Conservation (phyloP, 495 filamentous ascomycete species). For the Schizothecium vesticola region DNA sequence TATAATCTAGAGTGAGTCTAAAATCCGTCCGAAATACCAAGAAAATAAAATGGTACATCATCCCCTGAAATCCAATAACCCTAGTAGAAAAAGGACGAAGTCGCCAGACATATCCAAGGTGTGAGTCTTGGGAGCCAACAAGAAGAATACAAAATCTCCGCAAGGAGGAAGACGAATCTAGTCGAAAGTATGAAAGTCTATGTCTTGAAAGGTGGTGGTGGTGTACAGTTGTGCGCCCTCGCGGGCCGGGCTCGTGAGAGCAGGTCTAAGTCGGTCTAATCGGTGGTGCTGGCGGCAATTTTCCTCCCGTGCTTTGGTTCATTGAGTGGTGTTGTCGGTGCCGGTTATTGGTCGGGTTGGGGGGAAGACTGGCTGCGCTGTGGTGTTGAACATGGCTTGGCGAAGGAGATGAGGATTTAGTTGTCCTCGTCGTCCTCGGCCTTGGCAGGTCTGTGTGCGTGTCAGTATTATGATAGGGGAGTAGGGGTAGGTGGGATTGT, state of each 20-base stretch:
- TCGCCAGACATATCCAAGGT: not conserved
- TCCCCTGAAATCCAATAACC: not conserved
- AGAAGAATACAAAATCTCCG: not conserved
- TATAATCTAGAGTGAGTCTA: not conserved
- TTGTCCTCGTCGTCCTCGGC: slow-evolving; percentile 30
- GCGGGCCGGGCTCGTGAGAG: not conserved
- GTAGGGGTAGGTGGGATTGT: not conserved
- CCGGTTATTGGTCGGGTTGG: slow-evolving; percentile 8
- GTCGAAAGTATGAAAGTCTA: not conserved
- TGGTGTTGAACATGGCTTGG: not conserved
- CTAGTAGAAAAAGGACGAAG: not conserved
- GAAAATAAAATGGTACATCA: not conserved
- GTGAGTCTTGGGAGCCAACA: not conserved
- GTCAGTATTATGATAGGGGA: not conserved
- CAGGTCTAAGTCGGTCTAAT: not conserved
- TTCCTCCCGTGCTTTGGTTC: not conserved
- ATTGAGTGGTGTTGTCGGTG: not conserved
- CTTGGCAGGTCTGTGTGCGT: slow-evolving; percentile 27
- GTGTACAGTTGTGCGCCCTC: not conserved
- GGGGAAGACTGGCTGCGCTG: slow-evolving; percentile 25
- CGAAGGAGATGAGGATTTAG: slow-evolving; percentile 7
- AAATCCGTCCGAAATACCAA: not conserved
- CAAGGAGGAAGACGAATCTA: not conserved
- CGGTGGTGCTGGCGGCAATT: not conserved
- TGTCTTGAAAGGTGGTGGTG: not conserved